Evolutionary conservation across 495 filamentous ascomycete genomes (phyloP), one percentile per base, ranked within the genome.

Genomic region (Tuber calosporum): DNA sequence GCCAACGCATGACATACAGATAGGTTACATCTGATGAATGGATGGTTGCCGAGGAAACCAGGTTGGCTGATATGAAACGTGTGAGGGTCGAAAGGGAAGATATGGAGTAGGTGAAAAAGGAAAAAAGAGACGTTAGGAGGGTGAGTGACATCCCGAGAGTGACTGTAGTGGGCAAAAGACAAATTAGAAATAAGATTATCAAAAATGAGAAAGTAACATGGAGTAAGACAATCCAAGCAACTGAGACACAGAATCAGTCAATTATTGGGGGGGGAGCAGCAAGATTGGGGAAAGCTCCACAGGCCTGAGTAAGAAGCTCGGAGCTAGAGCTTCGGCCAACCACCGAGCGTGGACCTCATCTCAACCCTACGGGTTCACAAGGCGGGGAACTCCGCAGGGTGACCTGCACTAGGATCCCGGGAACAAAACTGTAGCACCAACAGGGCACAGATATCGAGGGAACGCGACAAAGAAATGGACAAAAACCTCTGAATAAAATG

Each of bases 21-120:
- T 77, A 82, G 41, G 80, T 79, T 72, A 81, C 77, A 81, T 82
- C 80, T 39, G 80, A 81, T 19, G 80, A 82, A 66, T 82, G 80
- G 48, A 82, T 74, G n/a, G 77, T 79, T 58, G 80, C 80, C 48
- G 80, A 81, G 34, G 80, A 81, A 68, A 82, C 80, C 72, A 81
- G 48, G 68, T 82, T 81, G 72, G 74, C 80, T 39, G 80, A 81
- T 58, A 82, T 73, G 48, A 82, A 81, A 34, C 79, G 78, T 39
- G 79, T 80, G 58, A 81, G 69, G 41, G 79, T 73, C 26, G 79
- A 74, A 22, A 80, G 45, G 26, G 78, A 81, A 37, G 79, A 80
- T 68, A 80, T 70, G 40, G 79, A 80, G 58, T 81, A 80, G 42
- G 72, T 78, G 41, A 81, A 78, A 72, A 80, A 80, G 5, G 79